Base-by-base conservation (phyloP, 2,329 filamentous ascomycete species). In the Didymella lethalis region DNA sequence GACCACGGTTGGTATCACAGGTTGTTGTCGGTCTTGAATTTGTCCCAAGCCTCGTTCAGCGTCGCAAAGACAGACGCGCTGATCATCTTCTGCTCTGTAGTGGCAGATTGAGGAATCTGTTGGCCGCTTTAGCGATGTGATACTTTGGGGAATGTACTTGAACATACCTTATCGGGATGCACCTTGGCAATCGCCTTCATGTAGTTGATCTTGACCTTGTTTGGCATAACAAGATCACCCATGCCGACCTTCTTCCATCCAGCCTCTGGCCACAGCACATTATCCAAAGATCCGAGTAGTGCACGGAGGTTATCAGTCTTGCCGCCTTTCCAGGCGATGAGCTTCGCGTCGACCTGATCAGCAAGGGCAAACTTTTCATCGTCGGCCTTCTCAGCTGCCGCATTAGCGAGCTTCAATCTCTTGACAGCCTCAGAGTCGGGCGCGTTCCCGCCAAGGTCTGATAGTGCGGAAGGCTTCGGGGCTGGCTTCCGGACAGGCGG, bases 131-230 rank as follows among this genome's bases (percentile, higher is more conserved):
- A 62, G 26, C 52, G 16, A 59, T 59, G 59, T 16, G 3, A 18
- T 7, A 5, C 12, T 11, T 29, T 11, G 8, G 18, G 7, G 3
- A 14, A 5, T 10, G 7, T 1, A 7, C 1, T 23, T 7, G 1
- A 18, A 61, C 62, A 78, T 83, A 97, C 95, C 90, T 99, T 99
- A 78, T 99, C 95, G 61, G 95, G 95, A 84, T 99, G 95, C 68
- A 95, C 95, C 84, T 97, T 98, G 11, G 90, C 92, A 84, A 99
- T 98, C 6, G 94, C 95, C 85, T 97, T 97, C 95, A 99, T 98
- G 76, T 99, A 99, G 60, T 91, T 84, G 64, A 99, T 90, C 86
- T 99, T 99, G 76, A 98, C 95, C 83, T 94, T 97, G 67, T 91
- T 93, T 32, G 93, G 88, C 84, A 97, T 86, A 51, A 99, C 90